These are phyloP conservation scores for Candida neerlandica DNA, from an alignment of 1,139 yeast genomes.

Conservation along the genomic window DNA sequence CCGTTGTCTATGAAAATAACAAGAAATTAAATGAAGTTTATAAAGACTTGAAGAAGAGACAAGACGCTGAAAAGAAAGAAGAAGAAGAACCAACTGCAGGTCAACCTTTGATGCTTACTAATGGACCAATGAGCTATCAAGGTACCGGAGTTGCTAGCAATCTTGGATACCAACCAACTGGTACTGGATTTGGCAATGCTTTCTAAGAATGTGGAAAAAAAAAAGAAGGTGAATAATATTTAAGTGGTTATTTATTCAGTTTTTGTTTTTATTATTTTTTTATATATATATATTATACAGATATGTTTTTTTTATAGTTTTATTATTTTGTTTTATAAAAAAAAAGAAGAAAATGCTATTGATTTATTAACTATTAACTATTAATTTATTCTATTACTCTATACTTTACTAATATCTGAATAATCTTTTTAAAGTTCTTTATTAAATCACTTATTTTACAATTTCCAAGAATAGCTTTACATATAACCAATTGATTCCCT, in stretches of 20 bases:
- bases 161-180: conserved; percentile 39
- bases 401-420: conserved; percentile 17
- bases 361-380: neutral
- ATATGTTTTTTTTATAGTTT: conserved; percentile 5
- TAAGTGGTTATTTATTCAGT: neutral
- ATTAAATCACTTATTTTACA: conserved; percentile 20
- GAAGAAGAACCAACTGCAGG: conserved; percentile 49
- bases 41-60: conserved; percentile 70
- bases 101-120: conserved; percentile 69
- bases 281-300: neutral
- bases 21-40: conserved; percentile 66
- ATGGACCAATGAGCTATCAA: conserved; percentile 60
- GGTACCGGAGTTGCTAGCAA: conserved; percentile 48
- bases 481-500: conserved; percentile 11
- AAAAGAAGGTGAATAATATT: neutral
- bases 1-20: conserved; percentile 77
- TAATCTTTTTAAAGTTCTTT: conserved; percentile 21
- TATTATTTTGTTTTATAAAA: conserved; percentile 8
- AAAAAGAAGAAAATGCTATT: neutral
- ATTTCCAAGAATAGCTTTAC: conserved; percentile 21
- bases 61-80: conserved; percentile 58
- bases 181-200: conserved; percentile 53
- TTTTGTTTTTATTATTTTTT: conserved; percentile 8
- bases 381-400: conserved; percentile 12
- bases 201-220: conserved; percentile 26